Percentiles rank a stretch among this genome's conserved stretches.
phyloP scores from a whole-genome alignment of 441 rosid species.

The Macaranga tanarius region DNA sequence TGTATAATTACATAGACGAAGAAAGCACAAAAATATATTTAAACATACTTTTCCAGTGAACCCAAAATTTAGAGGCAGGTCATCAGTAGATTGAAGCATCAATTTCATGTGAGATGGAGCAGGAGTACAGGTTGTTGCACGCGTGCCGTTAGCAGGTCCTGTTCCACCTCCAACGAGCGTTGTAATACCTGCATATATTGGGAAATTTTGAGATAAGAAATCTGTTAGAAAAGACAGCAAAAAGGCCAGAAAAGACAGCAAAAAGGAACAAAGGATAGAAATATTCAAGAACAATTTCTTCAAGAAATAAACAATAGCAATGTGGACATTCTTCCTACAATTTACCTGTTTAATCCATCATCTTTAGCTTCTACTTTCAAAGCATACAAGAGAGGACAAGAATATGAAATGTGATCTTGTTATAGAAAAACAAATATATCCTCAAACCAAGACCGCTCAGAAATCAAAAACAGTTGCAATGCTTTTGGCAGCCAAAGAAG shows the following conservation, averaged over 20 bases:
- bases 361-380: background rate
- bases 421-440: background rate
- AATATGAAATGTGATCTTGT: background rate
- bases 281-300: background rate
- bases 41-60: constrained; percentile 88
- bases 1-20: constrained; percentile 15
- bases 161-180: constrained; percentile 96
- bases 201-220: constrained; percentile 12
- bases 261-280: background rate
- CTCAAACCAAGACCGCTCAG: background rate
- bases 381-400: background rate
- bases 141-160: constrained; percentile 92
- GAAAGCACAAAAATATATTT: constrained; percentile 14
- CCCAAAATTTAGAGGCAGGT: constrained; percentile 88
- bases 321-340: background rate
- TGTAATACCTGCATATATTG: constrained; percentile 61
- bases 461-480: background rate
- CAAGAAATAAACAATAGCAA: background rate
- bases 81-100: constrained; percentile 95
- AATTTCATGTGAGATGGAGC: constrained; percentile 77
- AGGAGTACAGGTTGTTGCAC: constrained; percentile 96
- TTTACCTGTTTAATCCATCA: background rate
- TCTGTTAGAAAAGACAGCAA: background rate
- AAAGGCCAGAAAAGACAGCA: background rate
- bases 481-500: background rate